phyloP scores from a whole-genome alignment of 2,329 filamentous ascomycete species.

The Colletotrichum chlorophyti region DNA sequence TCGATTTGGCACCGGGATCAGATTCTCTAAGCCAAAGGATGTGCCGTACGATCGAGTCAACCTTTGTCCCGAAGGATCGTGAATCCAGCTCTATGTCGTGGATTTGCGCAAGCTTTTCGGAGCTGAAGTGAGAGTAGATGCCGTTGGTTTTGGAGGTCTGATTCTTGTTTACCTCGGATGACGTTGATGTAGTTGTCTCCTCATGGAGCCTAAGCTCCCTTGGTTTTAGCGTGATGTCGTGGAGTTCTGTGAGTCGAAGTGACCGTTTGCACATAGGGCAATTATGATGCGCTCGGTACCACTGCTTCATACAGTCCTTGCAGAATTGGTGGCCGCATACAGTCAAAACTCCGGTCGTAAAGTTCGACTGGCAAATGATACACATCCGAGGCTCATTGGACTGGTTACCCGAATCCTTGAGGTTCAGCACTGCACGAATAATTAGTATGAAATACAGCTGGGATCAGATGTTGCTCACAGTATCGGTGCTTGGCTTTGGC shows the following conservation, averaged over 20 bases:
- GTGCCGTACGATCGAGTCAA: constrained; percentile 83
- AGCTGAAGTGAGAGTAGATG: constrained; percentile 82
- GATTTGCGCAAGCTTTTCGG: constrained; percentile 77
- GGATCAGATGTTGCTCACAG: constrained; percentile 43
- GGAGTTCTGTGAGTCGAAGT: constrained; percentile 72
- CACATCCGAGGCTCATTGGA: constrained; percentile 74
- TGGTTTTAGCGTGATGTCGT: constrained; percentile 85
- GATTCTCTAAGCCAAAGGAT: constrained; percentile 83
- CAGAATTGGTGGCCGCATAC: constrained; percentile 93
- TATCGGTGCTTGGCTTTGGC: constrained; percentile 80
- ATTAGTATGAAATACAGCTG: background rate
- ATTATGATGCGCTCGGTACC: constrained; percentile 76
- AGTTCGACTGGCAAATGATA: constrained; percentile 82
- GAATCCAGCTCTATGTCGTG: constrained; percentile 78
- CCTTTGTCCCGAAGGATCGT: constrained; percentile 85
- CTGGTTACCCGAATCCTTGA: constrained; percentile 65
- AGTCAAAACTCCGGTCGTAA: constrained; percentile 82
- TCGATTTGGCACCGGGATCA: constrained; percentile 86
- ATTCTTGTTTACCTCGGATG: background rate
- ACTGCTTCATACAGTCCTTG: constrained; percentile 82
- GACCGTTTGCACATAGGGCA: constrained; percentile 86
- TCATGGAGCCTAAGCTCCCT: constrained; percentile 71
- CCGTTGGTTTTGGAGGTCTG: constrained; percentile 40
- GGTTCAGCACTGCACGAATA: constrained; percentile 52
- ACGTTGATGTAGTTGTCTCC: constrained; percentile 30